Evolutionary conservation across 2,329 filamentous ascomycete species (phyloP), one percentile per base, ranked within the genome.

Genomic region (Podosphaera fusca): DNA sequence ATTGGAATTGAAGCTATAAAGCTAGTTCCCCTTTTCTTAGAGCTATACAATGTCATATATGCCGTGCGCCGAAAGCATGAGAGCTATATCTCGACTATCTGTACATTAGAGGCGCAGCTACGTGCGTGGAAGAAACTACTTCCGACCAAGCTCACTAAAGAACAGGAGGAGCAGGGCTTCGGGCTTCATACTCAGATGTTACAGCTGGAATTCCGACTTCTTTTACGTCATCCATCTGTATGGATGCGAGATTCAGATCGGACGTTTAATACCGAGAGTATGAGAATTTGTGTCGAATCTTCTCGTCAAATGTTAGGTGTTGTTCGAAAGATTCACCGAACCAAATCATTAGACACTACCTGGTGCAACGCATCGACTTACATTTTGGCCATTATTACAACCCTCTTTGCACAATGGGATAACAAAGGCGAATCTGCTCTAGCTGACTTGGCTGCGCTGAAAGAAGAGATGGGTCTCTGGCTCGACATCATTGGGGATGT

Each of bases 11-110:
- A 78, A 54, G 77, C 75, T 30, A 81, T 81, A 66, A 83, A 80
- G 61, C 73, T 85, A 54, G 72, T 80, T 0, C 78, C 80, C 1
- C 72, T 86, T 21, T 81, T 80, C 61, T 76, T 87, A 64, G 82
- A 89, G 59, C 77, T 94, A 69, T 88, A 84, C 67, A 77, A 79
- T 62, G 82, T 79, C 45, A 76, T 94, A n/a, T 89, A 90, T 69
- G 77, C 82, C 49, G 78, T 85, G 9, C 75, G 77, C 47, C 29
- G 34, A 35, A 33, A 55, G 12, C 46, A 35, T 30, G 36, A 74
- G 78, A 55, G 77, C 81, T 90, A 92, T 65, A 70, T 80, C 38
- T 70, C 74, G 2, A 76, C 78, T 2, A 74, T 92, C 35, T 74
- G 76, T 50, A 73, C 74, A 0, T 73, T 94, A 7, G 84, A 92